Percentiles rank a stretch among this genome's conserved stretches.
phyloP scores from a whole-genome alignment of 2,329 filamentous ascomycete genomes.

The Mollisia scopiformis region DNA sequence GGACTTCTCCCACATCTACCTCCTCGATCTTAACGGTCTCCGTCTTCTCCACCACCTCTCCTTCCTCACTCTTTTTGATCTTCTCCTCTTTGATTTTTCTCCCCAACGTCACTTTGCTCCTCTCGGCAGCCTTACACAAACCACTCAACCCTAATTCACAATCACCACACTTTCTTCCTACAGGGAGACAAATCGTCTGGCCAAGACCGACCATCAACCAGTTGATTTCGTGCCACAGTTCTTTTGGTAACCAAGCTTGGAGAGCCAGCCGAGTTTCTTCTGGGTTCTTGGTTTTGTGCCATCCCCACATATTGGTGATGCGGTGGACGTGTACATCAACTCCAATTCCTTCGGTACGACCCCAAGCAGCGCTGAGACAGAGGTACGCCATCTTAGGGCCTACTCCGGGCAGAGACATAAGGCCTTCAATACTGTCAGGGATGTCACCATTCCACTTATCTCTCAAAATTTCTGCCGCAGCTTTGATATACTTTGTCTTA shows the following conservation, averaged over 20 bases:
- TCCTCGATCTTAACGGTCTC: conserved; percentile 40
- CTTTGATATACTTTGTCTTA: conserved; percentile 73
- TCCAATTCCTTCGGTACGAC: conserved; percentile 53
- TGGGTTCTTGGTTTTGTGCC: conserved; percentile 66
- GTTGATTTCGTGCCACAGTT: conserved; percentile 77
- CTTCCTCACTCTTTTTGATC: conserved; percentile 38
- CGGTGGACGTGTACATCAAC: conserved; percentile 78
- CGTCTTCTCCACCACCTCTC: conserved; percentile 35
- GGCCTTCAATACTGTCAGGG: conserved; percentile 64
- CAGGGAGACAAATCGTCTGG: conserved; percentile 70
- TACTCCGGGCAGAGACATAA: conserved; percentile 68
- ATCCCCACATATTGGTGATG: conserved; percentile 76
- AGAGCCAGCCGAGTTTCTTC: conserved; percentile 68
- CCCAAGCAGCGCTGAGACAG: conserved; percentile 71
- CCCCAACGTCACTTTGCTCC: conserved; percentile 62
- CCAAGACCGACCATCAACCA: conserved; percentile 73
- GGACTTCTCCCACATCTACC: conserved; percentile 36
- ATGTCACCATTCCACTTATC: conserved; percentile 66
- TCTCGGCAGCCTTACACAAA: conserved; percentile 74
- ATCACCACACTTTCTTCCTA: conserved; percentile 74
- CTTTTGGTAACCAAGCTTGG: conserved; percentile 68
- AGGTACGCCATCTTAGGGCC: conserved; percentile 79
- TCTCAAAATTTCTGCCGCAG: conserved; percentile 61
- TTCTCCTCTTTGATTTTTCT: conserved; percentile 52
- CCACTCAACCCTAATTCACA: conserved; percentile 79